Conservation (phyloP, 129 eudicot species). For the Lonicera japonica region DNA sequence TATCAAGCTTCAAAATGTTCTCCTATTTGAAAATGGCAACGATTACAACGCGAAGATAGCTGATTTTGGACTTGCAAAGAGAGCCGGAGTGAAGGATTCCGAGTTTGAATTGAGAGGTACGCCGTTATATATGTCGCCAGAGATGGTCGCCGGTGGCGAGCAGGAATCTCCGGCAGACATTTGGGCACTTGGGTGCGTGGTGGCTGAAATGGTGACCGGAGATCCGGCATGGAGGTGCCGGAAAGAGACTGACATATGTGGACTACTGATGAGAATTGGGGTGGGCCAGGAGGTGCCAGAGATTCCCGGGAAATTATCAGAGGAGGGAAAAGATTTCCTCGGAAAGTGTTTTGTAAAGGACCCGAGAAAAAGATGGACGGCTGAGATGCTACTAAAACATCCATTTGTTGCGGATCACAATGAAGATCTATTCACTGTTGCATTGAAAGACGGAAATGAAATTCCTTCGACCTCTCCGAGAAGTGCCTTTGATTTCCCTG, state of each 20-base stretch:
- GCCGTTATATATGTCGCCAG: conserved; percentile 91
- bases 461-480: conserved; percentile 47
- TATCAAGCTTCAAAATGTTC: conserved; percentile 58
- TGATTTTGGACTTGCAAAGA: conserved; percentile 82
- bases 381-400: conserved; percentile 79
- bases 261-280: conserved; percentile 58
- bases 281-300: conserved; percentile 59
- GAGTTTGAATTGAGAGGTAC: conserved; percentile 67
- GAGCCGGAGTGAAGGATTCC: background rate
- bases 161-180: conserved; percentile 68
- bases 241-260: conserved; percentile 35
- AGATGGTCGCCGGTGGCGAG: conserved; percentile 57
- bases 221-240: conserved; percentile 58
- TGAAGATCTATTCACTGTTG: conserved; percentile 5
- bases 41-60: conserved; percentile 44
- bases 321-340: conserved; percentile 70
- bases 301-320: conserved; percentile 55
- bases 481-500: conserved; percentile 66
- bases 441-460: conserved; percentile 17
- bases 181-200: conserved; percentile 87
- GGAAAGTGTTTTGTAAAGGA: conserved; percentile 60
- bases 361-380: conserved; percentile 87
- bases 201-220: conserved; percentile 71
- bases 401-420: conserved; percentile 35
- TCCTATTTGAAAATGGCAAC: conserved; percentile 24